Conservation (phyloP, 345 rosid genomes). For the Eucalyptus microcorys region DNA sequence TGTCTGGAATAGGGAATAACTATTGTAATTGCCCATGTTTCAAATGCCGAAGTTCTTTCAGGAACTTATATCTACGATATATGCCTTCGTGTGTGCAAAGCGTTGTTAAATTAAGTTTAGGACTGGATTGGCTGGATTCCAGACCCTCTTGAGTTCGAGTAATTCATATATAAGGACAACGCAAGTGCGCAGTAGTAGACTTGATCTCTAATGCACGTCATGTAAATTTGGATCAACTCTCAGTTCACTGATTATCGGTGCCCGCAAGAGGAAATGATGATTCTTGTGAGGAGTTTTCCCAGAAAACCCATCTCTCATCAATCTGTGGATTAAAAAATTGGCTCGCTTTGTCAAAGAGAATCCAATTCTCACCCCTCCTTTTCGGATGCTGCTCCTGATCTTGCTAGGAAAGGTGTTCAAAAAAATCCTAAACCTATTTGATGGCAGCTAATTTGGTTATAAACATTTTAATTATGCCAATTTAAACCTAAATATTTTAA, state of each 20-base stretch:
- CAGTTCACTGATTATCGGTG: not conserved
- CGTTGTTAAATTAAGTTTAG: not conserved
- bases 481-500: no score
- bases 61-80: not conserved
- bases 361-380: not conserved
- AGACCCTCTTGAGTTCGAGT: not conserved
- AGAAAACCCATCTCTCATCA: not conserved
- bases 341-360: not conserved
- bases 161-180: not conserved
- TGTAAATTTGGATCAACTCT: not conserved
- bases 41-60: not conserved
- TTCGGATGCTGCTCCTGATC: not conserved
- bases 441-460: not conserved
- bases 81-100: not conserved
- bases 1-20: not conserved
- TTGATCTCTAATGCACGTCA: not conserved
- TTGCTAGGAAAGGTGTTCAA: not conserved
- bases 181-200: not conserved
- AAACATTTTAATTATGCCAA: no score
- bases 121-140: not conserved
- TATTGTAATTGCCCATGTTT: not conserved
- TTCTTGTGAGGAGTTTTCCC: not conserved
- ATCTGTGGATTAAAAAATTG: not conserved
- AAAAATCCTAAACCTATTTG: not conserved
- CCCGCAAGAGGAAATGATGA: not conserved